These are phyloP conservation scores for Grosmannia huntii DNA, from an alignment of 2,329 filamentous ascomycete genomes.

Conservation along the genomic window DNA sequence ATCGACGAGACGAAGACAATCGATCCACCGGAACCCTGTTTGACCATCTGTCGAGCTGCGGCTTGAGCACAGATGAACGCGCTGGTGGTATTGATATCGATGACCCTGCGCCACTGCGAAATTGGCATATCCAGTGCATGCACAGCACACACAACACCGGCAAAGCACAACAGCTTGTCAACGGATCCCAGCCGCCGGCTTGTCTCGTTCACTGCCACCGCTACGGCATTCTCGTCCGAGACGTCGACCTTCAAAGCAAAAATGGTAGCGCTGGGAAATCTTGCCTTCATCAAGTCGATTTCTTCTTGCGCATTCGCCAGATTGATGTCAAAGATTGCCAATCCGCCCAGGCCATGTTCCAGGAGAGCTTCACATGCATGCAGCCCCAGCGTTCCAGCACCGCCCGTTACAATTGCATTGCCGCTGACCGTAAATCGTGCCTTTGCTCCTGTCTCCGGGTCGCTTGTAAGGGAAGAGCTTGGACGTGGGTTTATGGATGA, in stretches of 20 bases:
- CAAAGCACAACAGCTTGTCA: conserved; percentile 49
- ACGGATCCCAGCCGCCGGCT: conserved; percentile 34
- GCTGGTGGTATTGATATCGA: conserved; percentile 63
- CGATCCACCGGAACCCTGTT: conserved; percentile 34
- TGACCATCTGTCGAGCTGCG: conserved; percentile 39
- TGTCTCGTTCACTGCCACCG: conserved; percentile 24
- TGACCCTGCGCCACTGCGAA: conserved; percentile 45
- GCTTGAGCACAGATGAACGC: conserved; percentile 60
- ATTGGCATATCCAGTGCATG: conserved; percentile 47
- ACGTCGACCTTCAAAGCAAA: conserved; percentile 36
- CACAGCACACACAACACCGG: conserved; percentile 52
- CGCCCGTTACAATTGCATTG: conserved; percentile 46
- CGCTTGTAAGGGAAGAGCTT: too few relatives aligned
- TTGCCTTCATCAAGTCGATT: conserved; percentile 34
- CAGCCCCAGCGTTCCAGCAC: conserved; percentile 50
- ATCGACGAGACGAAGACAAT: conserved; percentile 58
- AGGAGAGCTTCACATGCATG: conserved; percentile 48
- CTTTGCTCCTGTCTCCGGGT: neutral
- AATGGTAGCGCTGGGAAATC: too few relatives aligned
- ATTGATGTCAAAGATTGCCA: conserved; percentile 49
- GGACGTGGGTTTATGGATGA: neutral
- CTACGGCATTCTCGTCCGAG: conserved; percentile 14
- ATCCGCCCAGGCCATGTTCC: conserved; percentile 49
- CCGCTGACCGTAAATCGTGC: conserved; percentile 20
- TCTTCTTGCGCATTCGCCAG: conserved; percentile 7